phyloP scores from a whole-genome alignment of 2,329 filamentous ascomycete genomes.

The Colletotrichum cuscutae region DNA sequence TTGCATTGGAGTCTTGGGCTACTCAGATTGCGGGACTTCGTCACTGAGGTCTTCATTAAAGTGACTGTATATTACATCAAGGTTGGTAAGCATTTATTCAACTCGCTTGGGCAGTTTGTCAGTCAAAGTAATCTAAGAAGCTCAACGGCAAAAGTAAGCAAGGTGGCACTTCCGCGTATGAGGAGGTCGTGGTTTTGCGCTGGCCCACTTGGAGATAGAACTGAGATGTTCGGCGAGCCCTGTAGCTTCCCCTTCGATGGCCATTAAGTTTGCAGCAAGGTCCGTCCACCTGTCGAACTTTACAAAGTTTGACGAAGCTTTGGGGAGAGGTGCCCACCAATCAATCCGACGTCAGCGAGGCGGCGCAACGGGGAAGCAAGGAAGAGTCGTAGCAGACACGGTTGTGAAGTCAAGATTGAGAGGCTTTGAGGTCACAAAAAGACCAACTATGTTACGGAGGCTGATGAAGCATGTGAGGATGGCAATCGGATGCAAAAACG shows the following conservation, averaged over 20 bases:
- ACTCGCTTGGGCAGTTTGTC: not conserved
- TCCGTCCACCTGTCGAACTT: not conserved
- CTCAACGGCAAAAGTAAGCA: not conserved
- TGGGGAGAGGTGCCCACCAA: not conserved
- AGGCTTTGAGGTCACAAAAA: not conserved
- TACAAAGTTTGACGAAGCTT: not conserved
- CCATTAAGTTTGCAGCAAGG: not conserved
- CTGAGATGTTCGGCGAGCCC: too few relatives aligned
- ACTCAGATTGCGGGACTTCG: not conserved
- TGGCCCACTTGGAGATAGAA: too few relatives aligned
- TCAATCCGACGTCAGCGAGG: not conserved
- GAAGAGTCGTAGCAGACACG: not conserved
- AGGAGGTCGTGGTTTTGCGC: too few relatives aligned
- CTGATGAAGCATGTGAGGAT: not conserved
- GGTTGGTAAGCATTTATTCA: not conserved
- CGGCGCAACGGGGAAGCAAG: slow-evolving; percentile 5
- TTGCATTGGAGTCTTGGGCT: not conserved
- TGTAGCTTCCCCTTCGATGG: not conserved
- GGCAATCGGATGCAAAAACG: not conserved
- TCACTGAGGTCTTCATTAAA: not conserved
- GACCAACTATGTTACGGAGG: not conserved
- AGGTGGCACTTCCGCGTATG: too few relatives aligned
- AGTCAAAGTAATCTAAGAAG: not conserved
- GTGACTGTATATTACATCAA: not conserved
- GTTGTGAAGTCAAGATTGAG: not conserved